phyloP scores from a whole-genome alignment of 208 protist genomes.

The Eutreptiella sp. region DNA sequence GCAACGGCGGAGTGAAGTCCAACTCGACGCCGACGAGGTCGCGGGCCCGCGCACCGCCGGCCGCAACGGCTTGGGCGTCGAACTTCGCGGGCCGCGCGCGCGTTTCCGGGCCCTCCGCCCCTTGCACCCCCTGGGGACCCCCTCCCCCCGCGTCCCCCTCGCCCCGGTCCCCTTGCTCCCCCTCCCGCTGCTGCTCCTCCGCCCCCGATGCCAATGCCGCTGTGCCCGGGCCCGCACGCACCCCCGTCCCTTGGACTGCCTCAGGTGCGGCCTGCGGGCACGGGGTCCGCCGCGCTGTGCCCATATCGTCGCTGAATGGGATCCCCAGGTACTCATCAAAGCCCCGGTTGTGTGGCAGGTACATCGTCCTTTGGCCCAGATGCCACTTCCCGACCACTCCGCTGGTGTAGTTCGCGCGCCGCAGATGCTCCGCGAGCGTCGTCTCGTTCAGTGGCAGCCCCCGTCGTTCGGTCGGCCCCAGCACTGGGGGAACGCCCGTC shows the following conservation, averaged over 20 bases:
- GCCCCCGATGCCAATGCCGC: too few relatives aligned
- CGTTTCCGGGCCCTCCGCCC: too few relatives aligned
- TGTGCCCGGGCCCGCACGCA: too few relatives aligned
- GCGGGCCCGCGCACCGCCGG: background rate
- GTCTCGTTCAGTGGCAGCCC: slow-evolving; percentile 25
- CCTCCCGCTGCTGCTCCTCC: too few relatives aligned
- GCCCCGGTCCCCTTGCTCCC: too few relatives aligned
- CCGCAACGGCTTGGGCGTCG: background rate
- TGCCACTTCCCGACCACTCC: slow-evolving; percentile 35
- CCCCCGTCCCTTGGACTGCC: too few relatives aligned
- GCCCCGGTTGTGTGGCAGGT: slow-evolving; percentile 6
- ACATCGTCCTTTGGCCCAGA: slow-evolving; percentile 11
- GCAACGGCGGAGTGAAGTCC: slow-evolving; percentile 1
- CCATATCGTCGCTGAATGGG: slow-evolving; percentile 25
- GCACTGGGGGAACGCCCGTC: slow-evolving; percentile 3
- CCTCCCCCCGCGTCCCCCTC: too few relatives aligned
- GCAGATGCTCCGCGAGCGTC: slow-evolving; percentile 17
- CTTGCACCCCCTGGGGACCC: too few relatives aligned
- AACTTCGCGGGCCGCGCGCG: background rate
- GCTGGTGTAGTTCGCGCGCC: slow-evolving; percentile 16
- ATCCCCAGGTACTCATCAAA: slow-evolving; percentile 24
- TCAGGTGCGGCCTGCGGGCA: too few relatives aligned
- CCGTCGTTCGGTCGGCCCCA: background rate
- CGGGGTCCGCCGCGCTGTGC: too few relatives aligned
- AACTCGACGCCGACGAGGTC: background rate